Percentiles rank a stretch among this genome's conserved stretches.
Conservation (phyloP, 2,329 filamentous ascomycete species). For the Ceratocystis cacaofunesta region DNA sequence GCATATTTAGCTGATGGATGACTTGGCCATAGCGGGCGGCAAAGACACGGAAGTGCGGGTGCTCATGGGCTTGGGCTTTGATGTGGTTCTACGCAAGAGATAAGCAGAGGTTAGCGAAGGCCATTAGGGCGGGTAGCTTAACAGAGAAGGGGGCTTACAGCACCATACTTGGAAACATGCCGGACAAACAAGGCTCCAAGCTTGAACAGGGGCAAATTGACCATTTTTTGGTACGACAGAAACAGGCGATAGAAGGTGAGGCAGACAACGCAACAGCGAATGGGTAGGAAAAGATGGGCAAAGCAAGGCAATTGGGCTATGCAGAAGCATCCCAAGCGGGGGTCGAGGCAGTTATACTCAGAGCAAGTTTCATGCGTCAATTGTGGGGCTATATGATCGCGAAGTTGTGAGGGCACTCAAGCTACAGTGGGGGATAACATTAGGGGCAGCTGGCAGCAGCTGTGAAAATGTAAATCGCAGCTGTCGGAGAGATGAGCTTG, state of each 20-base stretch:
- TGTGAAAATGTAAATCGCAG: not conserved
- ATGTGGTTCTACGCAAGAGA: conserved; percentile 42
- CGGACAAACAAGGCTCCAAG: conserved; percentile 48
- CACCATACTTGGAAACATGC: conserved; percentile 54
- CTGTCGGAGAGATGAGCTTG: not conserved
- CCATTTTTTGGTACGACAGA: conserved; percentile 31
- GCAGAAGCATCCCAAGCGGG: not conserved
- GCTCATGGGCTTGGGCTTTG: conserved; percentile 50
- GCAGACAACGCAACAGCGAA: not conserved
- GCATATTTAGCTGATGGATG: conserved; percentile 55
- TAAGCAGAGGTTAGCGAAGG: not conserved
- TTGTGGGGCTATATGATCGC: conserved; percentile 6
- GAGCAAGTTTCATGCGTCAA: not conserved
- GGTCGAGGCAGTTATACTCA: not conserved
- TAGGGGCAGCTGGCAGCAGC: not conserved
- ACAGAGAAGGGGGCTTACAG: conserved; percentile 32
- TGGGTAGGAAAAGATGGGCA: not conserved
- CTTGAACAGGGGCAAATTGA: conserved; percentile 52
- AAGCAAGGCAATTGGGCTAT: not conserved
- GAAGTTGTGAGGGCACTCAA: not conserved
- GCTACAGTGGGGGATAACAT: not conserved
- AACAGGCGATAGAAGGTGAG: not conserved
- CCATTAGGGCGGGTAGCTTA: not conserved
- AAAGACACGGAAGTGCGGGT: conserved; percentile 43
- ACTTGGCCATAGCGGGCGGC: conserved; percentile 47